Evolutionary conservation across 192 early-diverging fungal species (phyloP), one percentile per base, ranked within the genome.

Genomic region (Phycomyces blakesleeanus): DNA sequence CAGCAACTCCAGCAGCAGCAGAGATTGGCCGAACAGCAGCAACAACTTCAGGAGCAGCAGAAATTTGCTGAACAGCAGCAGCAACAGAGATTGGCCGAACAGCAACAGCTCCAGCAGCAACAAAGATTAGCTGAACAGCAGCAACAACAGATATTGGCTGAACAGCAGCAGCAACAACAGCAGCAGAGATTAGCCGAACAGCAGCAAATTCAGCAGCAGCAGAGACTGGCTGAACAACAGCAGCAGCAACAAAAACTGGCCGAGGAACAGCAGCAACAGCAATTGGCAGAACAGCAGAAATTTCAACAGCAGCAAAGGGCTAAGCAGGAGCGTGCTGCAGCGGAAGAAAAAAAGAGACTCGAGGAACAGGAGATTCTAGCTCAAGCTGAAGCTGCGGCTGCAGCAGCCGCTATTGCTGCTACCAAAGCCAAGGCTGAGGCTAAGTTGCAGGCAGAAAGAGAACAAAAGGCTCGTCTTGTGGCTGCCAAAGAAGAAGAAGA

Each of bases 351-450:
- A 22, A 16, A 20, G n/a, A 50, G 16, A 22, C n/a, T 22, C 9
- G 49, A 50, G 10, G 16, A 59, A 62, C 59, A 66, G 29, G 29
- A 34, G 29, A 34, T 34, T 34, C 7, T 34, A 64, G 18, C 66
- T 72, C 40, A 76, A 59, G 57, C 74, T 61, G 55, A 76, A 76
- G 40, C 69, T 71, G 68, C 82, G 61, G 63, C 29, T 34, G 29
- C 29, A 34, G 29, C 29, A 34, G 29, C 29, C 29, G 29, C 29
- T 7, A 34, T 34, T 34, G 29, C 29, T 34, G 29, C 29, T 7
- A 34, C 64, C 79, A 74, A 56, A 80, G 53, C 81, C 73, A 39
- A 82, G 77, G 75, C 81, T 81, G 66, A 87, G 64, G 71, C 61
- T 15, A 68, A 72, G 50, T 66, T 73, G 68, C 72, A 75, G 5